phyloP scores from a whole-genome alignment of 1,284 basidiomycete genomes.

The Phellopilus nigrolimitatus region DNA sequence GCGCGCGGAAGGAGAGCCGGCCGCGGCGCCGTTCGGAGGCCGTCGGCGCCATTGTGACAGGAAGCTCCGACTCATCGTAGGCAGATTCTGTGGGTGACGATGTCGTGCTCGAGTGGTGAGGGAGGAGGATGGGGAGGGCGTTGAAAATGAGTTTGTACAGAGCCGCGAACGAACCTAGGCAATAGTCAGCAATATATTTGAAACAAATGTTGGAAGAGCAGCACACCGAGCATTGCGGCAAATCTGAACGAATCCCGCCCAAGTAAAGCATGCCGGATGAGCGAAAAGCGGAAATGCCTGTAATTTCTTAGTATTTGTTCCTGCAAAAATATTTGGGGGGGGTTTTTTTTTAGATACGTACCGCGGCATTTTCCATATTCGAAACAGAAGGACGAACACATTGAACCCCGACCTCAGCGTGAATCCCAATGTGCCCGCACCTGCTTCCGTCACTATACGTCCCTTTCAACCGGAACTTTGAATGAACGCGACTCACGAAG shows the following conservation, averaged over 20 bases:
- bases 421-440: constrained; percentile 75
- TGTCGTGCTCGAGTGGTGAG: constrained; percentile 27
- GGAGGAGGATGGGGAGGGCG: constrained; percentile 74
- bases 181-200: background rate
- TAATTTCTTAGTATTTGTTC: constrained; percentile 5
- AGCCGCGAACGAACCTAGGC: constrained; percentile 69
- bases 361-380: constrained; percentile 61
- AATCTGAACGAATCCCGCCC: constrained; percentile 79
- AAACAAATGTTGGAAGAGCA: constrained; percentile 8
- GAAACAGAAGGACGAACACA: constrained; percentile 67
- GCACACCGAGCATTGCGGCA: constrained; percentile 77
- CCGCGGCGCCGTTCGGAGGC: constrained; percentile 33
- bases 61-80: constrained; percentile 22
- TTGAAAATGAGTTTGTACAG: constrained; percentile 84
- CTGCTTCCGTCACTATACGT: constrained; percentile 35
- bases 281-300: constrained; percentile 47
- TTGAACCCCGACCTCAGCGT: constrained; percentile 79
- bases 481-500: constrained; percentile 55
- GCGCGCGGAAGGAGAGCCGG: constrained; percentile 56
- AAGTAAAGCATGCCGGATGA: constrained; percentile 75
- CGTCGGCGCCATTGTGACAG: constrained; percentile 17
- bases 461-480: background rate
- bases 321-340: no score
- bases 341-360: no score
- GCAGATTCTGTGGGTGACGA: constrained; percentile 16